Evolutionary conservation across 139 green algal species (phyloP).

Genomic region (Chlorella sorokiniana): DNA sequence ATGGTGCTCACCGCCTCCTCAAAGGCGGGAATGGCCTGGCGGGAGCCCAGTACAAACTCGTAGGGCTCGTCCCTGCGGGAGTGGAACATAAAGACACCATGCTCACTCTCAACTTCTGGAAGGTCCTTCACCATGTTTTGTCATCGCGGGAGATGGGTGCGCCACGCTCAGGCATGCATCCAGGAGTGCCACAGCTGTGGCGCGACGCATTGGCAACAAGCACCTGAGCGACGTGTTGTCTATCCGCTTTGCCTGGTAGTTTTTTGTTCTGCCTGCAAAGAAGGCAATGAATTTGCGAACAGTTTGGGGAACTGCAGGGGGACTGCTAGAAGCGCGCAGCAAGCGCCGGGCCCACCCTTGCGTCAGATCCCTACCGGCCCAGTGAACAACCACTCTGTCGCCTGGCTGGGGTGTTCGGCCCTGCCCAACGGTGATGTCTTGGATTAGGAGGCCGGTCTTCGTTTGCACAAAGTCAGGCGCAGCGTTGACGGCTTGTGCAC

Average conservation of each 20-base stretch:
- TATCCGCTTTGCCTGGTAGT: slow-evolving; percentile 69
- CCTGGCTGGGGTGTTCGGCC: slow-evolving; percentile 31
- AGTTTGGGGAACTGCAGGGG: neutral
- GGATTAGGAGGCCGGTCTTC: slow-evolving; percentile 11
- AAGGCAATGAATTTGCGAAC: neutral
- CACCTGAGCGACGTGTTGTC: slow-evolving; percentile 74
- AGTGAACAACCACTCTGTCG: slow-evolving; percentile 62
- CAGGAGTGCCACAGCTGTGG: too few relatives aligned
- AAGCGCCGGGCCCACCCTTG: too few relatives aligned
- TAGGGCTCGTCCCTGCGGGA: slow-evolving; percentile 80
- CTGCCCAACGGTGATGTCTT: slow-evolving; percentile 17
- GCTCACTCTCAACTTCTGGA: too few relatives aligned
- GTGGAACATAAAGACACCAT: too few relatives aligned
- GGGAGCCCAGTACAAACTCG: slow-evolving; percentile 64
- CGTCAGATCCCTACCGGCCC: slow-evolving; percentile 35
- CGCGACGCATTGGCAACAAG: too few relatives aligned
- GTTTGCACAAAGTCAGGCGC: slow-evolving; percentile 18
- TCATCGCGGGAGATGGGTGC: too few relatives aligned
- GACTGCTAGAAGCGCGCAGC: neutral
- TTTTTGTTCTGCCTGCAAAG: slow-evolving; percentile 61
- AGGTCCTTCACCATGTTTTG: too few relatives aligned
- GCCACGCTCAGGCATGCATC: too few relatives aligned
- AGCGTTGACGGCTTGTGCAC: neutral
- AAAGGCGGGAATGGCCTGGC: slow-evolving; percentile 74
- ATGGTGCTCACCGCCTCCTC: slow-evolving; percentile 83